phyloP scores from a whole-genome alignment of 768 basidiomycete genomes.

The Phylloporus rhodoxanthus region DNA sequence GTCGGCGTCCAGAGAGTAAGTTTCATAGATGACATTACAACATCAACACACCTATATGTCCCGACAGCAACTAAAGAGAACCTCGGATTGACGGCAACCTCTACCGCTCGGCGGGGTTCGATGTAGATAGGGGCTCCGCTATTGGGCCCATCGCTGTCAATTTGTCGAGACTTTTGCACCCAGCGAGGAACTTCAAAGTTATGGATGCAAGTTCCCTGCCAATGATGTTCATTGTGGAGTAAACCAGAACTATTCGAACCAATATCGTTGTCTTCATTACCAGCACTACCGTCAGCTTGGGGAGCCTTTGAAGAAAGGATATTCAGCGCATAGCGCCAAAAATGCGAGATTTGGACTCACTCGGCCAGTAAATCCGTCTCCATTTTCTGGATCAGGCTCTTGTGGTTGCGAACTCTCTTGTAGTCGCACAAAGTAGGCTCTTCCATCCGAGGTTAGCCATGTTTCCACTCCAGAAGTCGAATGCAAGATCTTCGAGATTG shows the following conservation, averaged over 20 bases:
- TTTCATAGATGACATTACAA: not conserved
- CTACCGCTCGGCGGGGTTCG: constrained; percentile 61
- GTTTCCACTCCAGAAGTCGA: constrained; percentile 61
- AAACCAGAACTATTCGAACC: constrained; percentile 5
- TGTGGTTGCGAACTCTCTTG: constrained; percentile 33
- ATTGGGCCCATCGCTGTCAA: constrained; percentile 42
- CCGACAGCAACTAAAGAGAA: constrained; percentile 84
- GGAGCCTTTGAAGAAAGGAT: constrained; percentile 6
- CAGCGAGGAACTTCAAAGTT: constrained; percentile 67
- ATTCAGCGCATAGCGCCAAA: constrained; percentile 1
- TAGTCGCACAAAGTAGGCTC: constrained; percentile 73
- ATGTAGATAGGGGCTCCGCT: constrained; percentile 40
- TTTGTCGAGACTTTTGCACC: constrained; percentile 68
- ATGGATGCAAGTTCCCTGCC: constrained; percentile 80
- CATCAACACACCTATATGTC: constrained; percentile 48
- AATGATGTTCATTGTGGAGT: constrained; percentile 27
- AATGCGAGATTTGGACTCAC: constrained; percentile 20
- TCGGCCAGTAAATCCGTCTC: constrained; percentile 50
- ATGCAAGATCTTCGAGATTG: constrained; percentile 57
- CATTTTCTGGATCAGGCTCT: constrained; percentile 17
- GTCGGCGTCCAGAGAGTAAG: not conserved
- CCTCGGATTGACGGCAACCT: constrained; percentile 65
- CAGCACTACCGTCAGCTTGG: constrained; percentile 1
- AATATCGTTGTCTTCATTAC: constrained; percentile 4
- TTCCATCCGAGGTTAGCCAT: constrained; percentile 82